Percentiles rank a stretch among this genome's conserved stretches.
Conservation (phyloP, 495 filamentous ascomycete genomes). For the Mycothermus thermophilus region DNA sequence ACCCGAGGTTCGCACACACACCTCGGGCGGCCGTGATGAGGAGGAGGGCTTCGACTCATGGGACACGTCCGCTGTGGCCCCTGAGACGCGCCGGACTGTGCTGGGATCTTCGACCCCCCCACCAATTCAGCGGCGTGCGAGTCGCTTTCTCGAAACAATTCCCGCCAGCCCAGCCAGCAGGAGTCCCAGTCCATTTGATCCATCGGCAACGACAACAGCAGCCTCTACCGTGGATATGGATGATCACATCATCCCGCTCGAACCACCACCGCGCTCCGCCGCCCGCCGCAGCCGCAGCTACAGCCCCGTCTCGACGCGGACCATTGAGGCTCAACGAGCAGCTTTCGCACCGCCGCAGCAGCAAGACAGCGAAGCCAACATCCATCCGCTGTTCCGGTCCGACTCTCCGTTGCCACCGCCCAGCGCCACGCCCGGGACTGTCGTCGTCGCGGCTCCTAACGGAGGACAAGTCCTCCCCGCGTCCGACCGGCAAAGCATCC, state of each 20-base stretch:
- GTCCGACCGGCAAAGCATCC: constrained; percentile 39
- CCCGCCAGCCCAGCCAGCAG: constrained; percentile 41
- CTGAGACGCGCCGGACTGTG: constrained; percentile 42
- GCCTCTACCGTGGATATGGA: too few species aligned
- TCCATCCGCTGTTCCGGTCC: constrained; percentile 74
- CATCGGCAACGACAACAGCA: too few species aligned
- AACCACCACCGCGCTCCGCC: constrained; percentile 17
- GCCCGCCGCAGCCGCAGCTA: constrained; percentile 30
- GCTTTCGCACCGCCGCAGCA: constrained; percentile 22
- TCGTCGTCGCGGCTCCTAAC: constrained; percentile 55
- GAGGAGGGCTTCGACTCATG: constrained; percentile 55
- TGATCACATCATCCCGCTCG: too few species aligned
- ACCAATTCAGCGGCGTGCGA: constrained; percentile 17
- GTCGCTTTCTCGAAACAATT: constrained; percentile 44
- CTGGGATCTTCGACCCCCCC: constrained; percentile 33
- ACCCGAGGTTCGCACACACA: too few species aligned
- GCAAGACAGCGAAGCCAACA: constrained; percentile 50
- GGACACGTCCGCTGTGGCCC: constrained; percentile 51
- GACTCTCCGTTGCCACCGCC: constrained; percentile 60
- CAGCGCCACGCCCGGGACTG: constrained; percentile 50
- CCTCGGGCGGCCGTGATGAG: too few species aligned
- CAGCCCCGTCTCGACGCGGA: constrained; percentile 23
- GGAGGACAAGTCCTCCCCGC: constrained; percentile 55
- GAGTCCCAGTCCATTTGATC: constrained; percentile 29
- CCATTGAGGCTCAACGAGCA: constrained; percentile 16